Evolutionary conservation across 192 early-diverging fungal genomes (phyloP).

Genomic region (Pecoramyces ruminantium): DNA sequence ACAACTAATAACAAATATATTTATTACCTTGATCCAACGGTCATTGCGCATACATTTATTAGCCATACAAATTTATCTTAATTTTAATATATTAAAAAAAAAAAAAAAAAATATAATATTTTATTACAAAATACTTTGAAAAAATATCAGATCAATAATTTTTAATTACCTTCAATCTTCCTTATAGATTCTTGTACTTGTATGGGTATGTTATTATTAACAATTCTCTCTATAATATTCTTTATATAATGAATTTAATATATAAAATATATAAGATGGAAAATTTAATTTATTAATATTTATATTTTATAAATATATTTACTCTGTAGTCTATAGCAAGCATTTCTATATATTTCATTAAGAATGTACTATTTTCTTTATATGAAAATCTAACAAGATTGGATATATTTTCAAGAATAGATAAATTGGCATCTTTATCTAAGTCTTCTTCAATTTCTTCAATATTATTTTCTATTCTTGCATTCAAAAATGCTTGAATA

Average conservation of each 20-base stretch:
- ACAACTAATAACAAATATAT: too few relatives aligned
- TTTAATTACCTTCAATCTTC: not conserved
- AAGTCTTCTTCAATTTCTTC: not conserved
- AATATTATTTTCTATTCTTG: not conserved
- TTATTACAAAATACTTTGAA: too few relatives aligned
- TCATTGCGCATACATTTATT: constrained; percentile 53
- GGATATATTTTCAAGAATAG: not conserved
- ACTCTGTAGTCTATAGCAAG: not conserved
- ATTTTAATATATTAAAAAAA: not conserved
- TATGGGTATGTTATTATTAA: not conserved
- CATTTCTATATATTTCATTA: not conserved
- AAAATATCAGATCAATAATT: too few relatives aligned
- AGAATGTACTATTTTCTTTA: not conserved
- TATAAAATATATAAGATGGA: too few relatives aligned
- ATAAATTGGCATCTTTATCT: not conserved
- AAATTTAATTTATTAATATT: too few relatives aligned
- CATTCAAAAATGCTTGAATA: not conserved
- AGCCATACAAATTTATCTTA: constrained; percentile 63
- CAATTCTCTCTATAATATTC: not conserved
- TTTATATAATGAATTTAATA: not conserved
- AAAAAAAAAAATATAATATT: too few relatives aligned
- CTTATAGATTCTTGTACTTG: not conserved
- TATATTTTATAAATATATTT: not conserved
- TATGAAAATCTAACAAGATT: not conserved
- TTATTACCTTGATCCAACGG: constrained; percentile 45